These are phyloP conservation scores for Ogataea degrootiae DNA, from an alignment of 805 yeast genomes.

Conservation along the genomic window DNA sequence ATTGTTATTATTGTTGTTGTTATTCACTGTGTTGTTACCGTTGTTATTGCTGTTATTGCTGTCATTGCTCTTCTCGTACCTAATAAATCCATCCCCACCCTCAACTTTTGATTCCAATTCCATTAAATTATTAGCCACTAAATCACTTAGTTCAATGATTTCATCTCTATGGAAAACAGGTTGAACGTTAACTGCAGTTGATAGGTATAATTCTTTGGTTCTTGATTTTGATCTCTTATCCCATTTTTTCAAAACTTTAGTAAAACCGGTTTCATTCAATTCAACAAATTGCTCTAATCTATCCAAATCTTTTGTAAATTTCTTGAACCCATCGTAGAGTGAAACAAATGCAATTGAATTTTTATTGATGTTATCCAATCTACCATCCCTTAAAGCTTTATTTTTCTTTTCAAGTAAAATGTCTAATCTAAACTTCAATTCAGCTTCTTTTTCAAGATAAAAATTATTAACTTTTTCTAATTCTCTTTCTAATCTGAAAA, in stretches of 20 bases:
- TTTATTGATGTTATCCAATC: slow-evolving; percentile 43
- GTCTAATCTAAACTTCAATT: slow-evolving; percentile 73
- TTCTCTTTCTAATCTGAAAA: slow-evolving; percentile 89
- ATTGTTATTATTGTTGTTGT: neutral
- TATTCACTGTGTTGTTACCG: neutral
- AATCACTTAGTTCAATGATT: slow-evolving; percentile 78
- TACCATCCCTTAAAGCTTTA: slow-evolving; percentile 36
- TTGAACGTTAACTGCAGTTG: slow-evolving; percentile 92
- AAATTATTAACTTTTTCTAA: slow-evolving; percentile 92
- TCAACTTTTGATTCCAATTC: slow-evolving; percentile 71
- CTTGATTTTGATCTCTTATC: slow-evolving; percentile 94
- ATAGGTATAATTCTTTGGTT: slow-evolving; percentile 85
- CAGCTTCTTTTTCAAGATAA: slow-evolving; percentile 87
- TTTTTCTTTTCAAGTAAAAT: slow-evolving; percentile 67
- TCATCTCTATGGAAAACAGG: slow-evolving; percentile 92
- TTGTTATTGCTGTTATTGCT: slow-evolving; percentile 5
- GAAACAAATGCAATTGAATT: slow-evolving; percentile 76
- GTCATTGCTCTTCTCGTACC: slow-evolving; percentile 19
- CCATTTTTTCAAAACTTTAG: slow-evolving; percentile 96
- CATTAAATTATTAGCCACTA: slow-evolving; percentile 58
- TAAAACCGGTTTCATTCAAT: slow-evolving; percentile 91
- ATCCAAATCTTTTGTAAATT: slow-evolving; percentile 83
- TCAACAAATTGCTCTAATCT: slow-evolving; percentile 91
- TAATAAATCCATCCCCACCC: slow-evolving; percentile 26
- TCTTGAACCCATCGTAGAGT: slow-evolving; percentile 81